Percentiles rank a stretch among this genome's conserved stretches.
Evolutionary conservation across 1,284 basidiomycete species (phyloP).

Genomic region (Rhizoctonia solani): DNA sequence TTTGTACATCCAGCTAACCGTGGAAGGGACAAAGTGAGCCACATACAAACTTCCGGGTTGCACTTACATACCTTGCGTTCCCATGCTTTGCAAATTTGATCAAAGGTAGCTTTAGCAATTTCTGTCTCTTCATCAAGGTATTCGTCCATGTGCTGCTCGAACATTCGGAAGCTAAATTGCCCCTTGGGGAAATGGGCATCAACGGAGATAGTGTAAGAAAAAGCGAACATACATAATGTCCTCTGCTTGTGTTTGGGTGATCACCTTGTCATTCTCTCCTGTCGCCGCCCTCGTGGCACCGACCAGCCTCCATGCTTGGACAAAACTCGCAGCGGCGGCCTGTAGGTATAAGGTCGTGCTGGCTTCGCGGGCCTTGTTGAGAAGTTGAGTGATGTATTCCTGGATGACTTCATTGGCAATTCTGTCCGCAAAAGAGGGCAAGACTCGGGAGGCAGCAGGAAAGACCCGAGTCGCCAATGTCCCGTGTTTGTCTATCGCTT

Average conservation of each 20-base stretch:
- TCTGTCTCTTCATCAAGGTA: conserved; percentile 95
- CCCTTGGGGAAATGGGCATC: conserved; percentile 10
- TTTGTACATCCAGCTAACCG: conserved; percentile 23
- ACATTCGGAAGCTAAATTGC: conserved; percentile 78
- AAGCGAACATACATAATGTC: conserved; percentile 70
- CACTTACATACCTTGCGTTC: conserved; percentile 60
- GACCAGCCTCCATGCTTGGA: conserved; percentile 85
- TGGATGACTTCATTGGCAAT: conserved; percentile 80
- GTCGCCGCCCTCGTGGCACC: conserved; percentile 51
- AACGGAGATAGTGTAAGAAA: conserved; percentile 22
- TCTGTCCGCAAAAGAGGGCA: conserved; percentile 75
- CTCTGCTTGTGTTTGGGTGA: conserved; percentile 57
- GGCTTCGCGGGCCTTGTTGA: conserved; percentile 77
- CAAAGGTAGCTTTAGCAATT: conserved; percentile 73
- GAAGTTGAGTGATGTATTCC: conserved; percentile 82
- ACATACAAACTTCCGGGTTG: background rate
- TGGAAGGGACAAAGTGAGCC: background rate
- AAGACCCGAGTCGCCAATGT: conserved; percentile 83
- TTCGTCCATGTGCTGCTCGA: conserved; percentile 93
- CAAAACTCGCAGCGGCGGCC: conserved; percentile 86
- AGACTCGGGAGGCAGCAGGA: conserved; percentile 72
- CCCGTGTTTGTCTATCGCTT: conserved; percentile 73
- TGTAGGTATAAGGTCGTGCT: conserved; percentile 77
- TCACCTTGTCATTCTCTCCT: conserved; percentile 41
- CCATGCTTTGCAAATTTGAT: conserved; percentile 79